These are phyloP conservation scores for Cardamine resedifolia DNA, from an alignment of 345 rosid species.

Conservation along the genomic window DNA sequence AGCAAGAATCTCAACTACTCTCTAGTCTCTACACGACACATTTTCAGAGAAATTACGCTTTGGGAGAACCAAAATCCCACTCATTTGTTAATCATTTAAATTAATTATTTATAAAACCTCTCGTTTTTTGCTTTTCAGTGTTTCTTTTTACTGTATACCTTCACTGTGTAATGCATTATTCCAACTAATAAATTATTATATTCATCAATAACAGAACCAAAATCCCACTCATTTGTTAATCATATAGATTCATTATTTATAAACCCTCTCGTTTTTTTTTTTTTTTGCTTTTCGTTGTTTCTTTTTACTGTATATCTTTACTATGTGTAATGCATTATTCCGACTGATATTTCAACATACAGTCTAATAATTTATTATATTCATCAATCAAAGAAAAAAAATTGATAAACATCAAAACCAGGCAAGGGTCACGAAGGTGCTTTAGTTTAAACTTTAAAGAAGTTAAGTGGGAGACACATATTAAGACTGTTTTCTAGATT, in stretches of 20 bases:
- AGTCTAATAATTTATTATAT: background rate
- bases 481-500: slow-evolving; percentile 5
- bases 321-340: background rate
- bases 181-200: background rate
- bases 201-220: slow-evolving; percentile 16
- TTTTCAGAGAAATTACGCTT: slow-evolving; percentile 25
- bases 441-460: background rate
- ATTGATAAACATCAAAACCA: background rate
- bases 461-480: slow-evolving; percentile 23
- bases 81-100: slow-evolving; percentile 31
- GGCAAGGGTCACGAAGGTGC: background rate
- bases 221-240: slow-evolving; percentile 28
- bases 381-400: too few species aligned
- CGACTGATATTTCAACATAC: too few species aligned
- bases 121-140: background rate
- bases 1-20: slow-evolving; percentile 55
- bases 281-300: background rate
- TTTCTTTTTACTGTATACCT: background rate
- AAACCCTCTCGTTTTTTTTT: slow-evolving; percentile 12
- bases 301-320: background rate
- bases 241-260: slow-evolving; percentile 5
- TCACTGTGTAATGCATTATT: background rate
- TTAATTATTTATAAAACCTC: background rate
- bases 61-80: slow-evolving; percentile 31
- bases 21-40: slow-evolving; percentile 42